Evolutionary conservation across 352 stramenopile species (phyloP).

Genomic region (Phytophthora megakarya): DNA sequence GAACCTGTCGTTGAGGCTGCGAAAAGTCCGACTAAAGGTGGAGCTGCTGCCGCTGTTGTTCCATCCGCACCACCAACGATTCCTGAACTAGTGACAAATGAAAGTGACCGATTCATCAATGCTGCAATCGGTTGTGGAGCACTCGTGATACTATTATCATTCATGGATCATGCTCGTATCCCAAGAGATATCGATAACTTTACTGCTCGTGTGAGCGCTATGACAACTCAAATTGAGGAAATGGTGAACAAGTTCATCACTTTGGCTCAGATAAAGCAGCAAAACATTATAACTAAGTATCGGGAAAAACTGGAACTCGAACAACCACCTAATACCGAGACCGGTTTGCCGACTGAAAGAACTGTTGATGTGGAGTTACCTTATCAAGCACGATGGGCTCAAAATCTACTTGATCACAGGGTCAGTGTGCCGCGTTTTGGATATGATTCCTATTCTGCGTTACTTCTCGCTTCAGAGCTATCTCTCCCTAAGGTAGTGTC

Average conservation of each 20-base stretch:
- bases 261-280: constrained; percentile 31
- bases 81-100: constrained; percentile 24
- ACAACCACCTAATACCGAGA: background rate
- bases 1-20: constrained; percentile 19
- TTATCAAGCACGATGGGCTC: constrained; percentile 48
- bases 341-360: background rate
- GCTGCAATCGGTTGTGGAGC: constrained; percentile 34
- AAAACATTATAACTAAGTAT: constrained; percentile 7
- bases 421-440: constrained; percentile 53
- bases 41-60: background rate
- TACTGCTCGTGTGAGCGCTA: background rate
- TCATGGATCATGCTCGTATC: constrained; percentile 43
- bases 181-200: constrained; percentile 6
- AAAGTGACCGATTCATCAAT: constrained; percentile 55
- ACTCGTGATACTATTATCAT: constrained; percentile 50
- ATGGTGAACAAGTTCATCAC: constrained; percentile 42
- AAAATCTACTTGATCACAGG: constrained; percentile 45
- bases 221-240: constrained; percentile 30
- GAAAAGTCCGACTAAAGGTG: constrained; percentile 29
- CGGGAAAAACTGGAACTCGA: constrained; percentile 16
- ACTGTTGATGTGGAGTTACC: constrained; percentile 16
- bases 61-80: constrained; percentile 2
- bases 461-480: constrained; percentile 65
- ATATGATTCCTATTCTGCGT: constrained; percentile 50
- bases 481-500: constrained; percentile 32